Evolutionary conservation across 2,329 filamentous ascomycete genomes (phyloP).

Genomic region (Alternaria conjuncta): DNA sequence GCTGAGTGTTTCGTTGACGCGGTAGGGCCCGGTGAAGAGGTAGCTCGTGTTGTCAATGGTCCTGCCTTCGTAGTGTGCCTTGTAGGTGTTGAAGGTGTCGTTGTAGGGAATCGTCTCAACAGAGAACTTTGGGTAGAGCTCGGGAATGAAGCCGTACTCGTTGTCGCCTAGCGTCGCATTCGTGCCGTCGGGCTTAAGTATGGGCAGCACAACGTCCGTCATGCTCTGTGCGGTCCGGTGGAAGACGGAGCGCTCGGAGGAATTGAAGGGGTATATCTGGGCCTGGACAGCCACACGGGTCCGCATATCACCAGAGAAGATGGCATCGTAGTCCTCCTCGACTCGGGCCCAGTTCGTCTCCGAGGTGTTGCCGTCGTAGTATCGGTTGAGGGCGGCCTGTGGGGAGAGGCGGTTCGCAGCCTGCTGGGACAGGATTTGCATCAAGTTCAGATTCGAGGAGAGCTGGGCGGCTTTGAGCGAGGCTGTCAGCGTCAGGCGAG

Average conservation of each 20-base stretch:
- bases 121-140: constrained; percentile 80
- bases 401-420: constrained; percentile 69
- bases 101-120: constrained; percentile 56
- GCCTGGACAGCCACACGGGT: constrained; percentile 68
- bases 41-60: constrained; percentile 57
- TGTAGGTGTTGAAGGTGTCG: constrained; percentile 39
- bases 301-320: constrained; percentile 65
- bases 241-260: constrained; percentile 55
- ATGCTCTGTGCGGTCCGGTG: constrained; percentile 57
- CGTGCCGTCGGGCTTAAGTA: constrained; percentile 63
- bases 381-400: constrained; percentile 59
- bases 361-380: constrained; percentile 62
- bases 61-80: constrained; percentile 53
- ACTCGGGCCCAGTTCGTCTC: constrained; percentile 67
- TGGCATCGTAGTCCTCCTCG: constrained; percentile 70
- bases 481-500: constrained; percentile 76
- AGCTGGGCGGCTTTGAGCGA: constrained; percentile 86
- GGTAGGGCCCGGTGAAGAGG: constrained; percentile 77
- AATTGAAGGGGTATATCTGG: constrained; percentile 73
- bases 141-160: constrained; percentile 71
- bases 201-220: constrained; percentile 67
- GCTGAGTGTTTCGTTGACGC: constrained; percentile 74
- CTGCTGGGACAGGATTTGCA: constrained; percentile 75
- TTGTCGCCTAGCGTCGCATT: constrained; percentile 66
- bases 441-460: constrained; percentile 76